Percentiles rank a stretch among this genome's conserved stretches.
These are phyloP conservation scores for Debaryomycetaceae sp. DNA, from an alignment of 1,139 yeast genomes.

Conservation along the genomic window DNA sequence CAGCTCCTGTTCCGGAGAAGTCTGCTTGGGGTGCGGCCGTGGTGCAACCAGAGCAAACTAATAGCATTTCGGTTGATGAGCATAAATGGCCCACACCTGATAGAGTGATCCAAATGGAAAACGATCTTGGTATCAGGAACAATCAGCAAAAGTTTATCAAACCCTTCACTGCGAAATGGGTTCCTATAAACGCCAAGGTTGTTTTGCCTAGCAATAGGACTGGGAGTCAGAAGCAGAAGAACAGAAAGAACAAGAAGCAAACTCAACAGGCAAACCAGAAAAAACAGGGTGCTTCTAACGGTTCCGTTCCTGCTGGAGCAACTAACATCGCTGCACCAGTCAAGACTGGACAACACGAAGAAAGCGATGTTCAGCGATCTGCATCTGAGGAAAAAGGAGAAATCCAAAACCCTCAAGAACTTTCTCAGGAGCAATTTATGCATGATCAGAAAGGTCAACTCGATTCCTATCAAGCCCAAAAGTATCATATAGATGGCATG, in stretches of 20 bases:
- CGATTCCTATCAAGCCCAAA: not conserved
- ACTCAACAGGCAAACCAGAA: slow-evolving; percentile 4
- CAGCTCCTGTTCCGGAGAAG: slow-evolving; percentile 73
- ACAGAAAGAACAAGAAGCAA: slow-evolving; percentile 30
- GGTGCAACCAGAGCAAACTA: slow-evolving; percentile 22
- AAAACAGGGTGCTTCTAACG: not conserved
- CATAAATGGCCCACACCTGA: slow-evolving; percentile 62
- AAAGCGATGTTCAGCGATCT: not conserved
- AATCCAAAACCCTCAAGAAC: not conserved
- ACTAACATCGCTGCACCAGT: not conserved
- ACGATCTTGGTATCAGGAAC: slow-evolving; percentile 20
- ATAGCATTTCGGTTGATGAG: slow-evolving; percentile 36
- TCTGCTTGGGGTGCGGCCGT: slow-evolving; percentile 63
- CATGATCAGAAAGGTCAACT: not conserved
- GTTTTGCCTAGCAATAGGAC: slow-evolving; percentile 42
- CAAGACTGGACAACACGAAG: not conserved
- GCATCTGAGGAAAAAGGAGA: not conserved
- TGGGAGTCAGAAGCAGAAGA: slow-evolving; percentile 26
- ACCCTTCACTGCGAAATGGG: slow-evolving; percentile 80
- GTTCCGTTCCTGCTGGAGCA: not conserved
- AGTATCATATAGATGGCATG: not conserved
- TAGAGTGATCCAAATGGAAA: slow-evolving; percentile 21
- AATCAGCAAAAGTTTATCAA: slow-evolving; percentile 47
- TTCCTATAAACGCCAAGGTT: slow-evolving; percentile 78
- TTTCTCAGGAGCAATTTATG: not conserved